Conservation (phyloP, 306 rosid genomes). For the Vigna reflexopilosa region DNA sequence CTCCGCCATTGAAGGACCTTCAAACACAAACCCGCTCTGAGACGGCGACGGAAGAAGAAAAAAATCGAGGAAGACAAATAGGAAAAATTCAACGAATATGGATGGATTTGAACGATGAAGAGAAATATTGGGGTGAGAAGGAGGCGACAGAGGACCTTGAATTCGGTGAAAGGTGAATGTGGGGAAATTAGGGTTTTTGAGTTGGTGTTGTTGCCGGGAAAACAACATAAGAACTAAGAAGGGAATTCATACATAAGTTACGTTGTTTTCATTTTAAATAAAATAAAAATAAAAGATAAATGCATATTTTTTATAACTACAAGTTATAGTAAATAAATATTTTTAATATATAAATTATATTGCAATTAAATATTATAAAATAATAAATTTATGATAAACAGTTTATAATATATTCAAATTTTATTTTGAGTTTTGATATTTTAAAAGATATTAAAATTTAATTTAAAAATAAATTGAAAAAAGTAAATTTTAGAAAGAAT, state of each 20-base stretch:
- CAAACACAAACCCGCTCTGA: slow-evolving; percentile 16
- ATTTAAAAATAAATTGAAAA: too few relatives aligned
- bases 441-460: too few relatives aligned
- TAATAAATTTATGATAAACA: too few relatives aligned
- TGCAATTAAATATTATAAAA: too few relatives aligned
- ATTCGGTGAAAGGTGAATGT: slow-evolving; percentile 15
- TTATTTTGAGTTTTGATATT: too few relatives aligned
- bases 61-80: neutral
- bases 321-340: too few relatives aligned
- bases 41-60: neutral
- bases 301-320: too few relatives aligned
- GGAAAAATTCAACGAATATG: neutral
- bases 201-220: slow-evolving; percentile 61
- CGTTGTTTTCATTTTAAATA: too few relatives aligned
- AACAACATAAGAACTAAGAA: slow-evolving; percentile 22
- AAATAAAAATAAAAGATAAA: neutral
- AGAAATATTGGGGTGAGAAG: neutral
- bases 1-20: slow-evolving; percentile 68
- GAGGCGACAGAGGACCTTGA: slow-evolving; percentile 33
- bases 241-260: too few relatives aligned
- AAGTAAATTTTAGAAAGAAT: too few relatives aligned
- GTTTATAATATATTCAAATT: too few relatives aligned
- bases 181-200: slow-evolving; percentile 59
- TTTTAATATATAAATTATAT: too few relatives aligned
- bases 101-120: slow-evolving; percentile 1